A percentile compares a stretch with the other conserved stretches of the same genome.
Conservation (phyloP, 345 rosid genomes). For the Citrus australasica region DNA sequence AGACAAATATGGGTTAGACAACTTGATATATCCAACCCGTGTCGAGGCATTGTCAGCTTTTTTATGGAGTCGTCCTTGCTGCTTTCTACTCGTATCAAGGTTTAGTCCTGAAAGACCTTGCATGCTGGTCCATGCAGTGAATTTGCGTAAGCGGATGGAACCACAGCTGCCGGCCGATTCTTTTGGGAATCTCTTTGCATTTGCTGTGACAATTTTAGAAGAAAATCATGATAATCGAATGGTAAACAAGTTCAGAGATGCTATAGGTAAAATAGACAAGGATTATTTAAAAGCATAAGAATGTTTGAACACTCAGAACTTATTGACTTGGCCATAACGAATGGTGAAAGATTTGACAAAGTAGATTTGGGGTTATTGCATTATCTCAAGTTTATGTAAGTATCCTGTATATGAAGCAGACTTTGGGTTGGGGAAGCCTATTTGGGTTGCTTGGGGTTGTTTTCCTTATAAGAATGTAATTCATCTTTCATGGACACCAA, state of each 20-base stretch:
- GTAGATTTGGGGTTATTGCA: constrained; percentile 22
- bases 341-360: constrained; percentile 3
- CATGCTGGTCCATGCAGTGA: constrained; percentile 29
- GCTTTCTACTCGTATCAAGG: constrained; percentile 22
- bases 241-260: constrained; percentile 23
- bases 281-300: constrained; percentile 26
- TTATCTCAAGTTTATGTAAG: constrained; percentile 34
- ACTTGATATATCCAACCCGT: constrained; percentile 20
- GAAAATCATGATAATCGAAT: constrained; percentile 3
- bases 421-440: constrained; percentile 36
- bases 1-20: constrained; percentile 13
- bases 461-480: constrained; percentile 9
- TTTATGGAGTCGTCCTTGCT: constrained; percentile 38
- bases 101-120: background rate
- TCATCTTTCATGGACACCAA: constrained; percentile 23
- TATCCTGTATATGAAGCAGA: constrained; percentile 35
- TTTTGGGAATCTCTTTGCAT: constrained; percentile 33
- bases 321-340: background rate
- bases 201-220: constrained; percentile 1
- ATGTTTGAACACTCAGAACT: background rate
- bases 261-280: constrained; percentile 19
- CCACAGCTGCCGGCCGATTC: constrained; percentile 24
- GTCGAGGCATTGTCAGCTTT: constrained; percentile 42
- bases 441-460: constrained; percentile 19
- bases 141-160: constrained; percentile 34